Conservation (phyloP, 257 asterid species). For the Solanum rostratum region DNA sequence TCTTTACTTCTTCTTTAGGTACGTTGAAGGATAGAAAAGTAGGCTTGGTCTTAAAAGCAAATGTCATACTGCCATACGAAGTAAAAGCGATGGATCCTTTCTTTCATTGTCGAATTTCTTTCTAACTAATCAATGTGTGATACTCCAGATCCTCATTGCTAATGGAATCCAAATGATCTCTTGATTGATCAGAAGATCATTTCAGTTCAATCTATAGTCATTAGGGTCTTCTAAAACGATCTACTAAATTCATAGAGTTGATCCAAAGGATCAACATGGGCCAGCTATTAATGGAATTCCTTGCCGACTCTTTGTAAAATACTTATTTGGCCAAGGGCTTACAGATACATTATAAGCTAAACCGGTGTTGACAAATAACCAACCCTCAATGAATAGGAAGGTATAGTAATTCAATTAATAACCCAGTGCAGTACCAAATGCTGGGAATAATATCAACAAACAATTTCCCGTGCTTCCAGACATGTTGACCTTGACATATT, state of each 20-base stretch:
- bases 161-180: background rate
- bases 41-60: background rate
- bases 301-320: background rate
- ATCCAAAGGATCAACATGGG: background rate
- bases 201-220: background rate
- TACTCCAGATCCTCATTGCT: background rate
- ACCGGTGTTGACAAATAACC: background rate
- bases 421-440: accelerated
- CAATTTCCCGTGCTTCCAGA: background rate
- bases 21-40: background rate
- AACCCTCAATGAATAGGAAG: background rate
- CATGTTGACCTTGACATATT: background rate
- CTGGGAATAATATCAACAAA: background rate
- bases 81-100: background rate
- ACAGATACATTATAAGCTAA: background rate
- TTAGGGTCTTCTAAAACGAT: background rate
- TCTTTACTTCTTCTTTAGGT: background rate
- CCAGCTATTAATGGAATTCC: background rate
- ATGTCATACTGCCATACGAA: background rate
- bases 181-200: background rate
- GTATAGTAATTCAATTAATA: background rate
- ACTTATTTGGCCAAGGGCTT: background rate
- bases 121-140: background rate
- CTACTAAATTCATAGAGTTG: background rate
- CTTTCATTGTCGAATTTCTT: background rate